Conservation (phyloP, 257 asterid genomes). For the Jaltomata sinuosa region DNA sequence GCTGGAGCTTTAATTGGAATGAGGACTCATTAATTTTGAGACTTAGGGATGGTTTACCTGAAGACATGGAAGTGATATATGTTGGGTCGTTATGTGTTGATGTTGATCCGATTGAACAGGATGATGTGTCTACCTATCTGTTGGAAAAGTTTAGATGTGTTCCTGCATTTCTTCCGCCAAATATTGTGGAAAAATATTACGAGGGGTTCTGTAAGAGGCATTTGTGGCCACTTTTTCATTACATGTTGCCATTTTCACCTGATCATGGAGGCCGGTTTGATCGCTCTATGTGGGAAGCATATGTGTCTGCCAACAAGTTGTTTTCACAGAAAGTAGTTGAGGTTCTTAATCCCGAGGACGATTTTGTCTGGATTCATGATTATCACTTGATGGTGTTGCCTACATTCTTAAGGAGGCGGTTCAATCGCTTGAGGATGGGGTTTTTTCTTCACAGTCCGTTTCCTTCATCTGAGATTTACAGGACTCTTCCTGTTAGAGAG, state of each 20-base stretch:
- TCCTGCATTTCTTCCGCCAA: slow-evolving; percentile 61
- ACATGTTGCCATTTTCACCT: slow-evolving; percentile 67
- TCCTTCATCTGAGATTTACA: slow-evolving; percentile 89
- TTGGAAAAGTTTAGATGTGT: slow-evolving; percentile 66
- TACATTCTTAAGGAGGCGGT: slow-evolving; percentile 75
- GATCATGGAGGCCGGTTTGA: slow-evolving; percentile 71
- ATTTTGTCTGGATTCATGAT: slow-evolving; percentile 82
- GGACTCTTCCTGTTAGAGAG: slow-evolving; percentile 87
- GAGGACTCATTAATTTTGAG: slow-evolving; percentile 66
- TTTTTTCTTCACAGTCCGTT: slow-evolving; percentile 90
- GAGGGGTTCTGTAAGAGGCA: slow-evolving; percentile 83
- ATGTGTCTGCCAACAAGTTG: slow-evolving; percentile 63
- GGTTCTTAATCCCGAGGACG: slow-evolving; percentile 78
- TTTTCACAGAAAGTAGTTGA: slow-evolving; percentile 71
- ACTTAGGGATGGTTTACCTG: slow-evolving; percentile 80
- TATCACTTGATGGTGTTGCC: slow-evolving; percentile 86
- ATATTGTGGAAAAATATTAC: slow-evolving; percentile 46
- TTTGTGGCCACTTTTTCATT: slow-evolving; percentile 77
- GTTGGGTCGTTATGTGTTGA: slow-evolving; percentile 69
- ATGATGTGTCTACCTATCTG: slow-evolving; percentile 53
- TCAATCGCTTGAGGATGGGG: slow-evolving; percentile 70
- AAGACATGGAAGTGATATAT: slow-evolving; percentile 66
- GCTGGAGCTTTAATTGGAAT: slow-evolving; percentile 86
- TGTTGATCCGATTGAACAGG: slow-evolving; percentile 72
- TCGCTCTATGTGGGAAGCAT: slow-evolving; percentile 73